Evolutionary conservation across 768 basidiomycete species (phyloP).

Genomic region (Boletus tomentosulus): DNA sequence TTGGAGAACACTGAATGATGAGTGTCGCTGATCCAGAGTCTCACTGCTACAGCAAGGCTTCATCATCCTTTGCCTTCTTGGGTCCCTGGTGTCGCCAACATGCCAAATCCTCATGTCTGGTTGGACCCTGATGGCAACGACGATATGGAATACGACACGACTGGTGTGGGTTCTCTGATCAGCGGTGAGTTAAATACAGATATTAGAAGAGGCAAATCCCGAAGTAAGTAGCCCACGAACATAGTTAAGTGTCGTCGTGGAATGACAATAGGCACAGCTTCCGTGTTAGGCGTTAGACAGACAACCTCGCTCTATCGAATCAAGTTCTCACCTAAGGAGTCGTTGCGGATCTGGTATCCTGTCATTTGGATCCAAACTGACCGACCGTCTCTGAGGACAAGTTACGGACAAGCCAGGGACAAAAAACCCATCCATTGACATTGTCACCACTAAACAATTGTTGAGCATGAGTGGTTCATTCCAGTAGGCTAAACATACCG

Average conservation of each 20-base stretch:
- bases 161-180: no score
- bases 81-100: no score
- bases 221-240: slow-evolving; percentile 84
- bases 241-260: slow-evolving; percentile 89
- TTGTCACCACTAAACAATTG: slow-evolving; percentile 76
- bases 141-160: no score
- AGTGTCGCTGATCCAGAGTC: no score
- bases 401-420: not conserved
- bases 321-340: slow-evolving; percentile 55
- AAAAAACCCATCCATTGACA: slow-evolving; percentile 73
- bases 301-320: not conserved
- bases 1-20: no score
- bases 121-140: no score
- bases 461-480: not conserved
- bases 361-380: slow-evolving; percentile 62
- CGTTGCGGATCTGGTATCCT: slow-evolving; percentile 89
- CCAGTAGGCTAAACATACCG: slow-evolving; percentile 45
- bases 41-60: no score
- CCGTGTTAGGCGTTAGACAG: slow-evolving; percentile 7
- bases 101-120: no score
- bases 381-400: not conserved
- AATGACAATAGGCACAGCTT: slow-evolving; percentile 90
- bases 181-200: no score
- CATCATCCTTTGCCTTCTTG: no score
- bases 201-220: slow-evolving; percentile 94